These are phyloP conservation scores for Nakataea oryzae DNA, from an alignment of 2,329 filamentous ascomycete species.

Conservation along the genomic window DNA sequence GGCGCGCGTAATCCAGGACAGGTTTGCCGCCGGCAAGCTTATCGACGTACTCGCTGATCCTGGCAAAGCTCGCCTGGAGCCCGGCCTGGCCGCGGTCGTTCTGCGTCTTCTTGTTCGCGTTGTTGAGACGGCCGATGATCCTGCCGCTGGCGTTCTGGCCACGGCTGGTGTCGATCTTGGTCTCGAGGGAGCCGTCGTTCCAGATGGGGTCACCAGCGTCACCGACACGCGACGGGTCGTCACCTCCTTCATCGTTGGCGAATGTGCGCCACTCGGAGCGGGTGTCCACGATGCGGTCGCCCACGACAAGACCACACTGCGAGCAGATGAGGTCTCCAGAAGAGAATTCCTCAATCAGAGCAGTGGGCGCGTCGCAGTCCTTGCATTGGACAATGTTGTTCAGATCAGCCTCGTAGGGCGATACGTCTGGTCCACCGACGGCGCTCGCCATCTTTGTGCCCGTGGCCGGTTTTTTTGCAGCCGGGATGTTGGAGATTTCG, in stretches of 20 bases:
- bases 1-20: constrained; percentile 82
- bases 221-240: constrained; percentile 96
- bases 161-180: constrained; percentile 13
- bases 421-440: not conserved
- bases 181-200: constrained; percentile 71
- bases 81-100: constrained; percentile 8
- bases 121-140: constrained; percentile 14
- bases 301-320: constrained; percentile 83
- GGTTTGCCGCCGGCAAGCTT: constrained; percentile 70
- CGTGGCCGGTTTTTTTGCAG: constrained; percentile 18
- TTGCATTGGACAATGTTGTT: constrained; percentile 78
- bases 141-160: constrained; percentile 10
- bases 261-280: constrained; percentile 98
- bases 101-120: constrained; percentile 17
- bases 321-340: constrained; percentile 88
- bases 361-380: constrained; percentile 89
- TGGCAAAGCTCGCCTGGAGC: constrained; percentile 67
- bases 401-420: constrained; percentile 55
- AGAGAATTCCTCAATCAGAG: constrained; percentile 86
- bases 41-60: constrained; percentile 82
- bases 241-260: constrained; percentile 92
- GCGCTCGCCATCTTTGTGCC: constrained; percentile 19
- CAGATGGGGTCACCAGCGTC: constrained; percentile 84
- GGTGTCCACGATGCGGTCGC: constrained; percentile 86
- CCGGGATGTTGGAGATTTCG: constrained; percentile 19